Conservation (phyloP, 2,329 filamentous ascomycete species). For the Aspergillus sp. region DNA sequence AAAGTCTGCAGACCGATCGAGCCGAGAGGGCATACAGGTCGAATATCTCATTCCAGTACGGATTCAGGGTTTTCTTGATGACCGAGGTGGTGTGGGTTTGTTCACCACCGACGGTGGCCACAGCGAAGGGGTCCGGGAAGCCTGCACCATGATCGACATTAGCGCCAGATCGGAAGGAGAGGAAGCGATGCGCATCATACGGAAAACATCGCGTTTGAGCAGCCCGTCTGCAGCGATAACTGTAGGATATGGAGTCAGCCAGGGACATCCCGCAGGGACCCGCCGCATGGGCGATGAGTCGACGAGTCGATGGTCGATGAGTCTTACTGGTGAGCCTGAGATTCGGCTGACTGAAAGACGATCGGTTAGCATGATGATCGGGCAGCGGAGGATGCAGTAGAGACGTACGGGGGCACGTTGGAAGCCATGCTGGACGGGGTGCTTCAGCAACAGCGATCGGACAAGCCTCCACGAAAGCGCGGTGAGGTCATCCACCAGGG, state of each 20-base stretch:
- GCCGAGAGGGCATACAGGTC: conserved; percentile 63
- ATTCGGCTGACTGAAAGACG: conserved; percentile 60
- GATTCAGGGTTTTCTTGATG: conserved; percentile 94
- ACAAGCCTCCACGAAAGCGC: conserved; percentile 23
- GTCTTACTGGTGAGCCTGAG: conserved; percentile 79
- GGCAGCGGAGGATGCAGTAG: conserved; percentile 8
- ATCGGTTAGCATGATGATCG: conserved; percentile 13
- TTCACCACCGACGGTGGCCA: conserved; percentile 93
- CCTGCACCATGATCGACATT: conserved; percentile 54
- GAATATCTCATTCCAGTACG: conserved; percentile 99
- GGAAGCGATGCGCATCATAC: conserved; percentile 49
- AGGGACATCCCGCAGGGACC: conserved; percentile 13
- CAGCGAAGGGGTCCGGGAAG: conserved; percentile 94
- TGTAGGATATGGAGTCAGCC: conserved; percentile 36
- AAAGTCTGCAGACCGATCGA: not conserved
- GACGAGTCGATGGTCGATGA: not conserved
- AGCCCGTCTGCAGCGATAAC: conserved; percentile 97
- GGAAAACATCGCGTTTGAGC: conserved; percentile 98
- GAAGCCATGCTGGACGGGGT: conserved; percentile 43
- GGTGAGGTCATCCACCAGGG: conserved; percentile 27
- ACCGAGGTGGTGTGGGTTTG: conserved; percentile 97
- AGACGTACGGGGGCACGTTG: conserved; percentile 54
- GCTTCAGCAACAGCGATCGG: conserved; percentile 25
- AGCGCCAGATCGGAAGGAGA: too few species aligned
- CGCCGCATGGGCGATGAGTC: conserved; percentile 6